phyloP scores from a whole-genome alignment of 2,329 filamentous ascomycete genomes.

The Blastomyces emzantsi region DNA sequence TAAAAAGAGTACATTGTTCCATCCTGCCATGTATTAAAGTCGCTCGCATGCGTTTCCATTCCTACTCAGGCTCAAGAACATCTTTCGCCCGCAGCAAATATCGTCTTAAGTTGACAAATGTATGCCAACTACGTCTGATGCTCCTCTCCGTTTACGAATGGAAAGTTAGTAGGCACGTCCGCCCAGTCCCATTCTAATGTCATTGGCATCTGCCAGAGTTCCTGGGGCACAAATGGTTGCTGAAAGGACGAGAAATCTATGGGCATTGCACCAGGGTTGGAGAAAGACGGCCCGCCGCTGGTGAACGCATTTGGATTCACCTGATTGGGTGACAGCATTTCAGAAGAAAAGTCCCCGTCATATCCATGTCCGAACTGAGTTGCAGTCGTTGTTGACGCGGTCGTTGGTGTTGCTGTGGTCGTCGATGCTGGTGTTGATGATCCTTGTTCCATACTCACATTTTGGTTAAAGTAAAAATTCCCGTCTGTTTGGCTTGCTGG shows the following conservation, averaged over 20 bases:
- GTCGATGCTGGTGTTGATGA: not conserved
- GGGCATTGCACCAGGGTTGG: slow-evolving; percentile 24
- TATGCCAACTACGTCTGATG: not conserved
- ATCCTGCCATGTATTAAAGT: not conserved
- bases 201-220: slow-evolving; percentile 93
- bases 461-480: not conserved
- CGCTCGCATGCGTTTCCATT: not conserved
- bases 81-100: not conserved
- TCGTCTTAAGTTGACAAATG: not conserved
- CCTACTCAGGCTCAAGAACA: not conserved
- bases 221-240: slow-evolving; percentile 82
- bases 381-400: slow-evolving; percentile 11
- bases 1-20: not conserved
- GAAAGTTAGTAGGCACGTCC: slow-evolving; percentile 26
- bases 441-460: not conserved
- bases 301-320: slow-evolving; percentile 27
- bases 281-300: slow-evolving; percentile 26
- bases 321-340: slow-evolving; percentile 31
- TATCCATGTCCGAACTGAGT: slow-evolving; percentile 10
- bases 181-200: slow-evolving; percentile 86
- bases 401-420: slow-evolving; percentile 2
- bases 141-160: slow-evolving; percentile 9
- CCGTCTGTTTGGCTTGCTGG: not conserved
- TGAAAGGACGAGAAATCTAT: slow-evolving; percentile 50
- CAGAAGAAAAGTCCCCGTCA: slow-evolving; percentile 15